A percentile compares a stretch with the other conserved stretches of the same genome.
phyloP scores from a whole-genome alignment of 2,329 filamentous ascomycete species.

The Diaporthe destruens region DNA sequence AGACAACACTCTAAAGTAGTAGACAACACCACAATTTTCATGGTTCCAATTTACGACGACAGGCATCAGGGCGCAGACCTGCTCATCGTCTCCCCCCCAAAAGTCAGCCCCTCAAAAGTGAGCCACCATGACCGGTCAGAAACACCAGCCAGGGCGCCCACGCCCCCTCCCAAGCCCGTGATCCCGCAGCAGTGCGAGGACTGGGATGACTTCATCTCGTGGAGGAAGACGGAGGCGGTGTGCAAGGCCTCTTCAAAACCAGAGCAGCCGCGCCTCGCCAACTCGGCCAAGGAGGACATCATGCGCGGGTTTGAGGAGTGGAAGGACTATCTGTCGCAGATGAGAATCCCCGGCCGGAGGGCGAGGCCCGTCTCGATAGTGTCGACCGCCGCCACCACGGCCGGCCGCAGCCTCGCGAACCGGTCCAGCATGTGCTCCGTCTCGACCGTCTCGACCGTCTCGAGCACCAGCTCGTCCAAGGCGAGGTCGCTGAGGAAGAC shows the following conservation, averaged over 20 bases:
- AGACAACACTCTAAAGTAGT: not conserved
- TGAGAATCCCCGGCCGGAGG: constrained; percentile 20
- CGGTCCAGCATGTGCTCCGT: constrained; percentile 38
- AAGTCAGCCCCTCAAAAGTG: not conserved
- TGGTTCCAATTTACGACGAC: constrained; percentile 41
- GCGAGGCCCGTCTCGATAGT: constrained; percentile 35
- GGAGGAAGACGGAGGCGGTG: constrained; percentile 35
- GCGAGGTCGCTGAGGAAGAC: constrained; percentile 37
- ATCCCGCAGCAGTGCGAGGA: constrained; percentile 36
- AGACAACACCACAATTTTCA: constrained; percentile 35
- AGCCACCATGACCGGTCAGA: constrained; percentile 8
- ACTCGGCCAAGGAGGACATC: constrained; percentile 34
- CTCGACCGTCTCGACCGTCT: constrained; percentile 28
- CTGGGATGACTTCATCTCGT: constrained; percentile 40
- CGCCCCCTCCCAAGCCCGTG: constrained; percentile 38
- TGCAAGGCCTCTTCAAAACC: not conserved
- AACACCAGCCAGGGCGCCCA: constrained; percentile 36
- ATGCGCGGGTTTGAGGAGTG: constrained; percentile 35
- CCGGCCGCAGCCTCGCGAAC: constrained; percentile 16
- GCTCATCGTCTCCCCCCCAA: constrained; percentile 37
- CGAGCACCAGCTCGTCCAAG: constrained; percentile 32
- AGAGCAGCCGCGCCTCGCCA: constrained; percentile 20
- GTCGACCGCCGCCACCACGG: constrained; percentile 1
- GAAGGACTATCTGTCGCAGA: constrained; percentile 34
- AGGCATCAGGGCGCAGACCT: constrained; percentile 40